phyloP scores from a whole-genome alignment of 176 grass and related monocot genomes.

The Metroxylon sagu region DNA sequence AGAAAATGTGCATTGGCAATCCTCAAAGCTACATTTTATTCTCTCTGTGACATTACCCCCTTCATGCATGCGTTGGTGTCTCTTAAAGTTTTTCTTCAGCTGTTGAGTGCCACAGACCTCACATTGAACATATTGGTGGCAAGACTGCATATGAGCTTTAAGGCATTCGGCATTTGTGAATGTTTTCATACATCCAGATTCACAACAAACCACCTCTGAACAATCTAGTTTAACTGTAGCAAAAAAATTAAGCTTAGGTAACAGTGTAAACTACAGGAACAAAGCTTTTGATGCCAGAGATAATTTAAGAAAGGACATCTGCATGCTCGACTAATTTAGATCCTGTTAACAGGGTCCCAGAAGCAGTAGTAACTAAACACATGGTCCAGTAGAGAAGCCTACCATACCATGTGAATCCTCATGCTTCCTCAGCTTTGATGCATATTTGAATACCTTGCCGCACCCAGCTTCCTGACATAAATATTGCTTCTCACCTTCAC shows the following conservation, averaged over 20 bases:
- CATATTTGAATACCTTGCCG: conserved; percentile 52
- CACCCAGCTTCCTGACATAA: conserved; percentile 55
- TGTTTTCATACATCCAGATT: conserved; percentile 51
- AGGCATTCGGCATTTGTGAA: conserved; percentile 51
- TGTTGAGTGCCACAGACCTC: conserved; percentile 42
- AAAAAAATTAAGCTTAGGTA: conserved; percentile 3
- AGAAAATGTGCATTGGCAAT: conserved; percentile 38
- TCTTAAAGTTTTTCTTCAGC: conserved; percentile 58
- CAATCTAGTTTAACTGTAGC: conserved; percentile 46
- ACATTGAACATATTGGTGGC: conserved; percentile 41
- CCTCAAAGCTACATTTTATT: conserved; percentile 33
- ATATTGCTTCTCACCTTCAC: conserved; percentile 29
- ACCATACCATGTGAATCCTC: conserved; percentile 75
- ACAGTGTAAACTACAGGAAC: neutral
- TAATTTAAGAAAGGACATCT: too few species aligned
- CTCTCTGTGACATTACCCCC: conserved; percentile 12
- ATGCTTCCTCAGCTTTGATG: conserved; percentile 56
- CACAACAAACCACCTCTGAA: conserved; percentile 49
- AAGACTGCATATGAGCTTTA: conserved; percentile 39
- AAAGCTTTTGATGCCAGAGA: too few species aligned
- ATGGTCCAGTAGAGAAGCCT: neutral
- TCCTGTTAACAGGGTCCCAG: too few species aligned
- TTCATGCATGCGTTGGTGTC: conserved; percentile 28
- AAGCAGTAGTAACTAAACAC: too few species aligned
- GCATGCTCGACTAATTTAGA: too few species aligned